phyloP scores from a whole-genome alignment of 805 yeast species.

The Candida maris region DNA sequence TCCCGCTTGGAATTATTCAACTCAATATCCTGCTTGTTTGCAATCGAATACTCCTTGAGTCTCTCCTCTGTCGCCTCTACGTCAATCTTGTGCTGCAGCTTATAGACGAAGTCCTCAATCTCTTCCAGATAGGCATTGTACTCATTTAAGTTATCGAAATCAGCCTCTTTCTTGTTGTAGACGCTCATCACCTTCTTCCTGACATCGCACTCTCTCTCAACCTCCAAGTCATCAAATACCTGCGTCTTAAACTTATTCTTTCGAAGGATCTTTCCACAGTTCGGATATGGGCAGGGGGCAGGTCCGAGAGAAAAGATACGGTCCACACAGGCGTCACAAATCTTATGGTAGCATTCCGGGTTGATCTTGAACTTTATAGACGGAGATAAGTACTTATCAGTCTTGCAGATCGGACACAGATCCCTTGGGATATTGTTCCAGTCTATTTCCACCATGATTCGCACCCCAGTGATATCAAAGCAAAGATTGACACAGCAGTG shows the following conservation, averaged over 20 bases:
- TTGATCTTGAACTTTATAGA: conserved; percentile 88
- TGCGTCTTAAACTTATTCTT: conserved; percentile 90
- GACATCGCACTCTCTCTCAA: conserved; percentile 90
- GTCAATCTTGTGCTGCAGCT: conserved; percentile 66
- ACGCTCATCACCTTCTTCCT: conserved; percentile 72
- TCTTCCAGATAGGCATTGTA: conserved; percentile 80
- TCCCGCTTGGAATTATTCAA: conserved; percentile 72
- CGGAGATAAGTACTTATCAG: conserved; percentile 90
- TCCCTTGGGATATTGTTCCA: conserved; percentile 35
- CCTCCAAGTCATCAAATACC: conserved; percentile 83
- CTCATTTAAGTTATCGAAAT: conserved; percentile 56
- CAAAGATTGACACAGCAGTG: too few species aligned
- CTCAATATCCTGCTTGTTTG: conserved; percentile 69
- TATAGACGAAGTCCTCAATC: conserved; percentile 77
- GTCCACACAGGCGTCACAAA: conserved; percentile 96
- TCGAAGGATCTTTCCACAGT: conserved; percentile 82
- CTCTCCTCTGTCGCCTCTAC: conserved; percentile 62
- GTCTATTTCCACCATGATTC: conserved; percentile 35
- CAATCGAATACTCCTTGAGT: conserved; percentile 63
- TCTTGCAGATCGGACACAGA: conserved; percentile 95
- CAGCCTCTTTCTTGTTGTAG: conserved; percentile 76
- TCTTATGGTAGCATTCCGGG: conserved; percentile 97
- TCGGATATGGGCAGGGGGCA: conserved; percentile 92
- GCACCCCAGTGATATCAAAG: too few species aligned
- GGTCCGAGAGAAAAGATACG: conserved; percentile 93